Conservation (phyloP, 2,329 filamentous ascomycete species). For the Emergomyces pasteurianus region DNA sequence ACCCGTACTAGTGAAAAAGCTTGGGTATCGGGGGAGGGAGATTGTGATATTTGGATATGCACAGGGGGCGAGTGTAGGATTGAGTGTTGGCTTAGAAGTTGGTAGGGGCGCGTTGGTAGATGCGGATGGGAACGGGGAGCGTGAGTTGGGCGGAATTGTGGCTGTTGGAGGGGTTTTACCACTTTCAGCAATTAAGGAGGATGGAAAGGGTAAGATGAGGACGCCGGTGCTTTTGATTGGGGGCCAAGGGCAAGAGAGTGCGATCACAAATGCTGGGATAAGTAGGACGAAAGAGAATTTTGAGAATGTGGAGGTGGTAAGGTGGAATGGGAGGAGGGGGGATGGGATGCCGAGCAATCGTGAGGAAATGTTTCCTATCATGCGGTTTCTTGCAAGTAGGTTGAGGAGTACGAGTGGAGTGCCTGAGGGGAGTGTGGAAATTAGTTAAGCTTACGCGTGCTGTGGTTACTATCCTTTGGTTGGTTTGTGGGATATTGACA, state of each 20-base stretch:
- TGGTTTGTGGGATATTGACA: neutral
- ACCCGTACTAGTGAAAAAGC: conserved; percentile 41
- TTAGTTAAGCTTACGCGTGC: conserved; percentile 16
- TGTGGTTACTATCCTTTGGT: neutral
- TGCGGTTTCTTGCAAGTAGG: conserved; percentile 54
- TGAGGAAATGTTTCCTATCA: conserved; percentile 82
- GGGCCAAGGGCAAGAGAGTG: conserved; percentile 27
- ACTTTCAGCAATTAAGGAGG: conserved; percentile 19
- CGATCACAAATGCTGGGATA: conserved; percentile 51
- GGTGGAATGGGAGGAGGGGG: conserved; percentile 55
- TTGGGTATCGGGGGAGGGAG: conserved; percentile 49
- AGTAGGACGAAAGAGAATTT: conserved; percentile 56
- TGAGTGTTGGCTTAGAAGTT: conserved; percentile 43
- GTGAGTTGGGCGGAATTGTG: conserved; percentile 28
- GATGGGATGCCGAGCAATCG: conserved; percentile 73
- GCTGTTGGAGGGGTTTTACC: conserved; percentile 33
- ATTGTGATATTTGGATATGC: conserved; percentile 56
- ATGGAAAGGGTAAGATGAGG: conserved; percentile 20
- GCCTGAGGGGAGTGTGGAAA: conserved; percentile 34
- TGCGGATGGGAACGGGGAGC: conserved; percentile 13
- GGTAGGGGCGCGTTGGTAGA: conserved; percentile 7
- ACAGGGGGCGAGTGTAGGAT: conserved; percentile 52
- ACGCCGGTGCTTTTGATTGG: conserved; percentile 33
- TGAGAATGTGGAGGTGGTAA: conserved; percentile 52
- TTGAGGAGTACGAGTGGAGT: conserved; percentile 34